These are phyloP conservation scores for Stephanodiscus minutulus DNA, from an alignment of 108 stramenopile species.

Conservation along the genomic window DNA sequence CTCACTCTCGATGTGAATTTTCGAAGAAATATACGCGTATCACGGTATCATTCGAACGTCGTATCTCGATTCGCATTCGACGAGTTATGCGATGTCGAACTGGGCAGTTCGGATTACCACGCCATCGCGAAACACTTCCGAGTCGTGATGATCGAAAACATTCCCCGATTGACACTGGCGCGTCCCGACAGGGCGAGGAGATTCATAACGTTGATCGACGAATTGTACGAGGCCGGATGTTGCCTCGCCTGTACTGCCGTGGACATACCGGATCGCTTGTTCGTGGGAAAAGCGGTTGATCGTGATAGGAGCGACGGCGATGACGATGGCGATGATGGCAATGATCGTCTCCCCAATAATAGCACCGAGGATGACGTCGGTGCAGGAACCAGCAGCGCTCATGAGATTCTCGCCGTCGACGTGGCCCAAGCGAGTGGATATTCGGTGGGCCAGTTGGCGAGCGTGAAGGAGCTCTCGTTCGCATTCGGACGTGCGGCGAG, in stretches of 20 bases:
- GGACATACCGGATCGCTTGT: constrained; percentile 51
- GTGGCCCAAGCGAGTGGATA: constrained; percentile 54
- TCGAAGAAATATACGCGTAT: constrained; percentile 50
- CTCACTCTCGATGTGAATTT: constrained; percentile 47
- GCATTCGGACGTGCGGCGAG: constrained; percentile 85
- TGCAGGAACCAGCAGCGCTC: constrained; percentile 12
- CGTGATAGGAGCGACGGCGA: constrained; percentile 10
- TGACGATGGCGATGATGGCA: constrained; percentile 19
- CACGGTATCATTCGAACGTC: constrained; percentile 36
- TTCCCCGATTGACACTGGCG: constrained; percentile 79
- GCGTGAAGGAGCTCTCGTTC: constrained; percentile 82
- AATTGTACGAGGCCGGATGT: constrained; percentile 91
- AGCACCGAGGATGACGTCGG: neutral
- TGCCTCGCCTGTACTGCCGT: constrained; percentile 63
- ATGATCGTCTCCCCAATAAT: constrained; percentile 5
- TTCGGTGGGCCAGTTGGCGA: constrained; percentile 73
- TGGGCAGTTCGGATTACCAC: constrained; percentile 92
- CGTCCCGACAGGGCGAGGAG: constrained; percentile 84
- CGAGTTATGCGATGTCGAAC: constrained; percentile 87
- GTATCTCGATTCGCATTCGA: constrained; percentile 82
- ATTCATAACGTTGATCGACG: constrained; percentile 97
- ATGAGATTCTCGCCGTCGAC: constrained; percentile 53
- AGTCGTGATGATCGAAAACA: constrained; percentile 75
- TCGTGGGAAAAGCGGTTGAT: constrained; percentile 41
- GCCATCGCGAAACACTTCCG: constrained; percentile 88